phyloP scores from a whole-genome alignment of 305 asterid genomes.

The Solanum hybrid region DNA sequence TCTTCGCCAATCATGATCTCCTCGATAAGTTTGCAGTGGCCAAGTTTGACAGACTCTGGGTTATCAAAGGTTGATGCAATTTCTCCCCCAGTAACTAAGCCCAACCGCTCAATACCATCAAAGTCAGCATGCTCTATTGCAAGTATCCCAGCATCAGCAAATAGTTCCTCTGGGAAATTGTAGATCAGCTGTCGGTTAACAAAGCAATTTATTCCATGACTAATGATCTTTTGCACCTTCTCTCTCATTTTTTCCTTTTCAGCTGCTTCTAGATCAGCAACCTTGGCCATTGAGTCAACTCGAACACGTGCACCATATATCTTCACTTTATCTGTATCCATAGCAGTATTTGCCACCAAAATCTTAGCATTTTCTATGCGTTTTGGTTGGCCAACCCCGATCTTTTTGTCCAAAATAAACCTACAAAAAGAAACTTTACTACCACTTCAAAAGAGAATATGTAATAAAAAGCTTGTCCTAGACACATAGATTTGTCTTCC shows the following conservation, averaged over 20 bases:
- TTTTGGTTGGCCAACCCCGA: conserved; percentile 97
- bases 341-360: conserved; percentile 94
- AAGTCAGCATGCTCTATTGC: conserved; percentile 99
- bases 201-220: conserved; percentile 87
- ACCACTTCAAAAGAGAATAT: not conserved
- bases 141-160: conserved; percentile 89
- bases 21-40: conserved; percentile 52
- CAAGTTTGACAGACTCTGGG: too few relatives aligned
- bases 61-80: conserved; percentile 48
- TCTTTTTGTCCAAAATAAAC: conserved; percentile 91
- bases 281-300: conserved; percentile 98
- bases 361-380: conserved; percentile 93
- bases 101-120: conserved; percentile 95
- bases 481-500: not conserved
- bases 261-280: conserved; percentile 92
- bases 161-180: conserved; percentile 91
- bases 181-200: conserved; percentile 92
- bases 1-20: conserved; percentile 99
- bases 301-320: conserved; percentile 98
- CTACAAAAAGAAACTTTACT: conserved; percentile 26
- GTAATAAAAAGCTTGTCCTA: not conserved
- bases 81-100: conserved; percentile 95
- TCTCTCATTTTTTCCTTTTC: conserved; percentile 95
- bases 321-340: conserved; percentile 98
- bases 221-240: conserved; percentile 86